Evolutionary conservation across 495 filamentous ascomycete species (phyloP).

Genomic region (Talaromyces adpressus): DNA sequence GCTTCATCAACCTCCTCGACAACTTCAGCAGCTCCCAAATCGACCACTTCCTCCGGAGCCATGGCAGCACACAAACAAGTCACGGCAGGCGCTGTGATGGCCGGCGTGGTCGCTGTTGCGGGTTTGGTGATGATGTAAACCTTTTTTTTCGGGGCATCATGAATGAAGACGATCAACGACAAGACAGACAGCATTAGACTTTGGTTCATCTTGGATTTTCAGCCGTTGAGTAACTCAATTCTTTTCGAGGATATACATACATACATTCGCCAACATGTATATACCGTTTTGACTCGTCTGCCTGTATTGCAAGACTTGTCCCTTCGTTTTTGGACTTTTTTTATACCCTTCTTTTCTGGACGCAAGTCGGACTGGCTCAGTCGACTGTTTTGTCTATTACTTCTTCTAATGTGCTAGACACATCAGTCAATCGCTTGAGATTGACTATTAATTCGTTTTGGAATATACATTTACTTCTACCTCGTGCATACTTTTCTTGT

Average conservation of each 20-base stretch:
- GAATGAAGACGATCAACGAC: background rate
- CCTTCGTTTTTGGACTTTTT: background rate
- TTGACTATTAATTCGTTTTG: background rate
- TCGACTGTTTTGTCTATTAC: background rate
- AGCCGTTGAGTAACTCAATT: background rate
- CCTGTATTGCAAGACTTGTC: background rate
- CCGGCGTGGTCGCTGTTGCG: constrained; percentile 35
- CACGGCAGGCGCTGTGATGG: constrained; percentile 24
- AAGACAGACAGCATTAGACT: background rate
- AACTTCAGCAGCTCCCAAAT: constrained; percentile 17
- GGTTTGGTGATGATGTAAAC: constrained; percentile 37
- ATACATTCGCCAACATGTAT: background rate
- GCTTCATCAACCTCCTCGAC: constrained; percentile 20
- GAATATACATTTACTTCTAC: background rate
- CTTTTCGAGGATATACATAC: background rate
- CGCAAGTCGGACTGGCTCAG: background rate
- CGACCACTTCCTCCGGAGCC: constrained; percentile 16
- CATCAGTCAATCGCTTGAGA: background rate
- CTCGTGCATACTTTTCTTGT: background rate
- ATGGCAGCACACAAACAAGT: constrained; percentile 16
- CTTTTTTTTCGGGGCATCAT: background rate
- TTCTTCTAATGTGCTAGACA: background rate
- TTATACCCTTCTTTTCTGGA: constrained; percentile 7
- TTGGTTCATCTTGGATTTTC: background rate
- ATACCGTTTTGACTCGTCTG: background rate